These are phyloP conservation scores for Stygiomarasmius scandens DNA, from an alignment of 1,284 basidiomycete genomes.

Conservation along the genomic window DNA sequence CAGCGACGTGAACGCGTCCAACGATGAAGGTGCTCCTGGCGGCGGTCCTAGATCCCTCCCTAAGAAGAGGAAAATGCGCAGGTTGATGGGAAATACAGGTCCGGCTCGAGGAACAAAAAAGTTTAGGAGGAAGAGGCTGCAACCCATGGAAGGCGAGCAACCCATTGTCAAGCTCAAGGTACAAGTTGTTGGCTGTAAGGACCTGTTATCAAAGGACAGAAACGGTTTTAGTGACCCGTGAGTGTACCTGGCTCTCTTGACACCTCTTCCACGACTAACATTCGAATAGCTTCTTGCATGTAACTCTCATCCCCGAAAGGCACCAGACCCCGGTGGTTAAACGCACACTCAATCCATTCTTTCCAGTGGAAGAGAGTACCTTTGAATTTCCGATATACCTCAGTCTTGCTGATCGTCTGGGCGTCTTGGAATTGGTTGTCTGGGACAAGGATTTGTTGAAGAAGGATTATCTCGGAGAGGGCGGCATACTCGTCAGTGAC, in stretches of 20 bases:
- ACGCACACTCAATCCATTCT: conserved; percentile 78
- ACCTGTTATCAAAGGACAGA: conserved; percentile 64
- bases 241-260: conserved; percentile 30
- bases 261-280: background rate
- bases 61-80: background rate
- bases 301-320: conserved; percentile 65
- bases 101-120: conserved; percentile 4
- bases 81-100: background rate
- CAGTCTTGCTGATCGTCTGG: conserved; percentile 72
- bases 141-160: conserved; percentile 59
- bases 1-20: background rate
- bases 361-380: conserved; percentile 72
- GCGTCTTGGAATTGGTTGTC: conserved; percentile 82
- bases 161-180: conserved; percentile 68
- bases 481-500: conserved; percentile 72
- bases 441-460: conserved; percentile 91
- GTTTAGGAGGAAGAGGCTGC: conserved; percentile 7
- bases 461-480: conserved; percentile 95
- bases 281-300: conserved; percentile 68
- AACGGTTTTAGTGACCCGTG: conserved; percentile 77
- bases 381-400: conserved; percentile 87
- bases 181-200: conserved; percentile 65
- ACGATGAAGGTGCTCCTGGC: background rate
- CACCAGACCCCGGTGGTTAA: conserved; percentile 82
- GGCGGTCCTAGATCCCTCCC: background rate